phyloP scores from a whole-genome alignment of 2,329 filamentous ascomycete genomes.

The Mariannaea elegans region DNA sequence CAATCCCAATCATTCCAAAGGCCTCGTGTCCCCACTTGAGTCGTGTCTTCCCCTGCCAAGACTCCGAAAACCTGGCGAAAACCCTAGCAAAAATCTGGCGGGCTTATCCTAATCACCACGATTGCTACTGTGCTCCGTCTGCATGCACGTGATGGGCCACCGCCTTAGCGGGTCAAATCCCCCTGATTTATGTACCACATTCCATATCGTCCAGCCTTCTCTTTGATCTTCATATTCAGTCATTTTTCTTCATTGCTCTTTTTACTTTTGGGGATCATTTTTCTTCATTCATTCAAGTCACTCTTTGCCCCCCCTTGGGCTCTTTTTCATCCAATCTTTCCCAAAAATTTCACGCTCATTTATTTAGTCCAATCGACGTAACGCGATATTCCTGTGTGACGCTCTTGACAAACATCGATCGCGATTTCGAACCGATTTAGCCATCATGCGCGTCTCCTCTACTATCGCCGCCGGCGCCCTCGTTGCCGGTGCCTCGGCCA shows the following conservation, averaged over 20 bases:
- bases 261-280: slow-evolving; percentile 18
- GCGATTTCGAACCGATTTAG: slow-evolving; percentile 12
- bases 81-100: too few relatives aligned
- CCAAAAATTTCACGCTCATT: slow-evolving; percentile 20
- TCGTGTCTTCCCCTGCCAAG: slow-evolving; percentile 36
- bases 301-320: slow-evolving; percentile 31
- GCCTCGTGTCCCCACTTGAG: slow-evolving; percentile 27
- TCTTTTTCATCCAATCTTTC: slow-evolving; percentile 27
- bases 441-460: slow-evolving; percentile 53
- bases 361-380: slow-evolving; percentile 22
- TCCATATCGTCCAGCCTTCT: slow-evolving; percentile 24
- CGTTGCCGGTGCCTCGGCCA: slow-evolving; percentile 50
- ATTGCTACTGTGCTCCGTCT: too few relatives aligned
- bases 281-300: slow-evolving; percentile 37
- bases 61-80: slow-evolving; percentile 30
- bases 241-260: slow-evolving; percentile 17
- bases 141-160: slow-evolving; percentile 32
- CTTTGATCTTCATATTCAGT: slow-evolving; percentile 15
- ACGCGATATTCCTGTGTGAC: slow-evolving; percentile 28
- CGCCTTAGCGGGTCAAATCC: slow-evolving; percentile 17
- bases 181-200: slow-evolving; percentile 38
- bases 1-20: slow-evolving; percentile 29
- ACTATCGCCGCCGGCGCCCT: slow-evolving; percentile 51
- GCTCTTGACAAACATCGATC: slow-evolving; percentile 13
- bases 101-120: too few relatives aligned